Conservation (phyloP, 257 asterid genomes). For the Solanum piurae region DNA sequence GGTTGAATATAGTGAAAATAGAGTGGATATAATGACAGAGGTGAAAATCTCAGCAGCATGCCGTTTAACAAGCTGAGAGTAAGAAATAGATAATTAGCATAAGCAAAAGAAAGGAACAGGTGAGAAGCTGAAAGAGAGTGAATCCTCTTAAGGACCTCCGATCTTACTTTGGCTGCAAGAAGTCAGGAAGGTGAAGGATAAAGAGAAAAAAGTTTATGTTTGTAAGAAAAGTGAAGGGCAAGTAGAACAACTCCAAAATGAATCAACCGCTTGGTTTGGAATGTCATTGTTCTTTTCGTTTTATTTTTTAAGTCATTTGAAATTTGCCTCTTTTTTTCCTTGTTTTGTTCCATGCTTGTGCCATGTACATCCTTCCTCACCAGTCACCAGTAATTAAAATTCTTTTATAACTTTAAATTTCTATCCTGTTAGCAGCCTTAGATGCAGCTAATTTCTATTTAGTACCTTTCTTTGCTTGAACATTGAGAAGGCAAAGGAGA, state of each 20-base stretch:
- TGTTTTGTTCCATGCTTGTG: neutral
- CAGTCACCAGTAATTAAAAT: neutral
- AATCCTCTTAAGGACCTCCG: neutral
- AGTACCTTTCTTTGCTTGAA: conserved; percentile 99
- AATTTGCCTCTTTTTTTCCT: neutral
- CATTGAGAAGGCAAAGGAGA: conserved; percentile 96
- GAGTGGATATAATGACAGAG: conserved; percentile 61
- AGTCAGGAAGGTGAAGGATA: neutral
- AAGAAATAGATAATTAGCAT: neutral
- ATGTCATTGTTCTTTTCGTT: neutral
- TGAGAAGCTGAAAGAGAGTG: neutral
- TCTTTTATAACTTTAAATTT: neutral
- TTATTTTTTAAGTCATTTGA: neutral
- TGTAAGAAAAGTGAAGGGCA: neutral
- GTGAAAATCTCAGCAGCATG: conserved; percentile 98
- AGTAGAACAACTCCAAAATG: neutral
- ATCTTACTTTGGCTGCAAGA: neutral
- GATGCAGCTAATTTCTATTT: neutral
- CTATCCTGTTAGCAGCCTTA: neutral
- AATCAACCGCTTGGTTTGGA: neutral
- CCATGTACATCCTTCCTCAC: neutral
- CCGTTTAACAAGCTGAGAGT: conserved; percentile 74
- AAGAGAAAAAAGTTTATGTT: neutral
- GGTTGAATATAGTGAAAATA: conserved; percentile 86
- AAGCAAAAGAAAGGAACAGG: neutral